Percentiles rank a stretch among this genome's conserved stretches.
phyloP scores from a whole-genome alignment of 345 rosid genomes.

The Capsella bursapastoris region DNA sequence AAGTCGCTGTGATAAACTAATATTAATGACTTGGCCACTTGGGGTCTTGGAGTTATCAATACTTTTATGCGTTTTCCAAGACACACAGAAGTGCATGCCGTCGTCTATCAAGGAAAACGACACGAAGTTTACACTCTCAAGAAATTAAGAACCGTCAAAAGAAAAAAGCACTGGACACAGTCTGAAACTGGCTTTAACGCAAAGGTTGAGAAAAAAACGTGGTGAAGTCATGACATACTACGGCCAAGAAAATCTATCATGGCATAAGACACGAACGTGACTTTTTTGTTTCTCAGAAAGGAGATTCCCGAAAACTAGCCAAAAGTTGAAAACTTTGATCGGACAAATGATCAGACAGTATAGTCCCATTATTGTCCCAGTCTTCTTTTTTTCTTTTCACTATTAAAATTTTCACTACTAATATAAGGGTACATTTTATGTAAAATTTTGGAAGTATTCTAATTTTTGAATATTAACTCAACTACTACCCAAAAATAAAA shows the following conservation, averaged over 20 bases:
- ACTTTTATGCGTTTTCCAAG: not conserved
- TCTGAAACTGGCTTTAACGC: constrained; percentile 1
- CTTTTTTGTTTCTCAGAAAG: constrained; percentile 5
- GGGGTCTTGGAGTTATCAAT: constrained; percentile 4
- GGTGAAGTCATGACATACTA: not conserved
- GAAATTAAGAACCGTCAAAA: not conserved
- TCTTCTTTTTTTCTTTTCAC: not conserved
- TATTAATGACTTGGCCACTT: not conserved
- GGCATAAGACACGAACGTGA: constrained; percentile 12
- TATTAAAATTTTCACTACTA: not conserved
- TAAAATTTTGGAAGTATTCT: constrained; percentile 9
- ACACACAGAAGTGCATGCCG: constrained; percentile 7
- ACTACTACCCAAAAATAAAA: not conserved
- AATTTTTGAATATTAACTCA: not conserved
- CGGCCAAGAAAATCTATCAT: not conserved
- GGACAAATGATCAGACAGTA: not conserved
- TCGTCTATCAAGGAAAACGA: not conserved
- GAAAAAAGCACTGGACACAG: not conserved
- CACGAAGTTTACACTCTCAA: constrained; percentile 13
- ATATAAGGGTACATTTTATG: not conserved
- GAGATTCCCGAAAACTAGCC: constrained; percentile 7
- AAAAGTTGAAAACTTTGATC: constrained; percentile 16
- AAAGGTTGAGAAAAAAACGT: not conserved
- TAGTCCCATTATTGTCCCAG: not conserved
- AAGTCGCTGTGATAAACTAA: not conserved